phyloP scores from a whole-genome alignment of 2,329 filamentous ascomycete species.

The Penicillium corylophilum region DNA sequence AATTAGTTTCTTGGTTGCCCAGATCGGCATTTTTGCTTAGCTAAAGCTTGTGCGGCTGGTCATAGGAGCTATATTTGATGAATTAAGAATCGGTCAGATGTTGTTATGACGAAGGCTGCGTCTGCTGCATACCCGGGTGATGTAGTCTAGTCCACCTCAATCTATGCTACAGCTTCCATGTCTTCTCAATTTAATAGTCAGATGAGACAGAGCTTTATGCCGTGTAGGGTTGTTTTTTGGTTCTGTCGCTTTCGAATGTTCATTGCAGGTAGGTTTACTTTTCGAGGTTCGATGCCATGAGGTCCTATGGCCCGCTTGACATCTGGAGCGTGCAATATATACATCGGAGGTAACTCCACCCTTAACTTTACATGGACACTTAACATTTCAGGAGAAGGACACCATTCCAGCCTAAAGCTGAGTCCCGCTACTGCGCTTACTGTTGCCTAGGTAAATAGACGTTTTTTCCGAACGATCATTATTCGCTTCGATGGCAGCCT shows the following conservation, averaged over 20 bases:
- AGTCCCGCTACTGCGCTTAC: not conserved
- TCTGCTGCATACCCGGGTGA: not conserved
- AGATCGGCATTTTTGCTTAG: slow-evolving; percentile 2
- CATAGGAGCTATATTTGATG: not conserved
- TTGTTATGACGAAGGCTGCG: not conserved
- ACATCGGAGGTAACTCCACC: not conserved
- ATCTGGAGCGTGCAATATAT: not conserved
- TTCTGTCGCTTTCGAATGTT: too few species aligned
- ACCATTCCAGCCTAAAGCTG: not conserved
- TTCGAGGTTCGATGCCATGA: too few species aligned
- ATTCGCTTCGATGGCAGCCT: not conserved
- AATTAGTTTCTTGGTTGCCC: not conserved
- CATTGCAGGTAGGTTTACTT: too few species aligned
- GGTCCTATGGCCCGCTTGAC: too few species aligned
- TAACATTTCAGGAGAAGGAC: too few species aligned
- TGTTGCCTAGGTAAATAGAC: not conserved
- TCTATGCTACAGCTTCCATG: not conserved
- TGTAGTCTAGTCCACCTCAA: not conserved
- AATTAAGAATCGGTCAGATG: not conserved
- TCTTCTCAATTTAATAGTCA: not conserved
- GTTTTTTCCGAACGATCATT: not conserved
- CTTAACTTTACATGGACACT: too few species aligned
- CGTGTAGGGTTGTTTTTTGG: not conserved
- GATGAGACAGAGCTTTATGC: not conserved
- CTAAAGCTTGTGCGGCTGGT: slow-evolving; percentile 8